Evolutionary conservation across 2,329 filamentous ascomycete genomes (phyloP).

Genomic region (Aspergillus nomiae): DNA sequence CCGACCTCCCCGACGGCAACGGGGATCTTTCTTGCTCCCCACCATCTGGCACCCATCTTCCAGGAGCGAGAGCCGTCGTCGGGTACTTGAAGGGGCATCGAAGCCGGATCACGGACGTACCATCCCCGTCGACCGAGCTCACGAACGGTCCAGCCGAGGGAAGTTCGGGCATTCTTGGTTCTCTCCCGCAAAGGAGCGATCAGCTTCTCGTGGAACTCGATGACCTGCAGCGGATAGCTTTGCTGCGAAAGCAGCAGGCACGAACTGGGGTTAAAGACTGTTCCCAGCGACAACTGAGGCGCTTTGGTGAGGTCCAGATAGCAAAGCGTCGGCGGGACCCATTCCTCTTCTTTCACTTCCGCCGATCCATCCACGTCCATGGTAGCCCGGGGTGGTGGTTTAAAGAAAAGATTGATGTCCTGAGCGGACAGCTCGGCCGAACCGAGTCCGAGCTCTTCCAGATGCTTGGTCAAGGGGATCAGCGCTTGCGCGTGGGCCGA

Average conservation of each 20-base stretch:
- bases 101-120: conserved; percentile 57
- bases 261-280: conserved; percentile 59
- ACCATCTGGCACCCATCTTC: conserved; percentile 84
- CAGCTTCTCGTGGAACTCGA: conserved; percentile 72
- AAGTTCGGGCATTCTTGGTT: conserved; percentile 54
- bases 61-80: conserved; percentile 66
- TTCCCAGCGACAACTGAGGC: conserved; percentile 55
- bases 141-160: conserved; percentile 69
- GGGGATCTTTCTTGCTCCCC: conserved; percentile 75
- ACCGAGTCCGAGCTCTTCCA: conserved; percentile 76
- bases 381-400: conserved; percentile 19
- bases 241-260: conserved; percentile 60
- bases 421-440: conserved; percentile 64
- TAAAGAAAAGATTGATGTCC: conserved; percentile 67
- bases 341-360: conserved; percentile 32
- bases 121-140: conserved; percentile 69
- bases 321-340: conserved; percentile 63
- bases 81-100: conserved; percentile 30
- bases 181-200: conserved; percentile 67
- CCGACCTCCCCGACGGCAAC: conserved; percentile 59
- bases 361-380: conserved; percentile 26
- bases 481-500: conserved; percentile 65
- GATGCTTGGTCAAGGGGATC: conserved; percentile 66
- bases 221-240: conserved; percentile 71
- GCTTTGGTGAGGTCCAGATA: conserved; percentile 79